Percentiles rank a stretch among this genome's conserved stretches.
Evolutionary conservation across 2,329 filamentous ascomycete species (phyloP).

Genomic region (Aspergillus chevalieri): DNA sequence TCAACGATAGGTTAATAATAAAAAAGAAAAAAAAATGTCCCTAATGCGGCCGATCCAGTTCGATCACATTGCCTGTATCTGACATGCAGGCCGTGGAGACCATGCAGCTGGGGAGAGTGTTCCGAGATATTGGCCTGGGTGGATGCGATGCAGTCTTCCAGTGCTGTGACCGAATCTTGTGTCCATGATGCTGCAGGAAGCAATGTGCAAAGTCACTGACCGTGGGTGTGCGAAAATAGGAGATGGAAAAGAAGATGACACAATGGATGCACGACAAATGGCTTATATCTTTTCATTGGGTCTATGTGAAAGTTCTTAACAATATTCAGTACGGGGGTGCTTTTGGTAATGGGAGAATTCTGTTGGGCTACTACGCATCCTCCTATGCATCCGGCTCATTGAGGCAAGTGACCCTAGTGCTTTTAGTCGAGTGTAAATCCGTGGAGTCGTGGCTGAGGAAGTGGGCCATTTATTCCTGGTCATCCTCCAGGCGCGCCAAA

Average conservation of each 20-base stretch:
- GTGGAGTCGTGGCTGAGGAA: background rate
- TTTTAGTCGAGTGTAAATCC: background rate
- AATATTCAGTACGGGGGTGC: background rate
- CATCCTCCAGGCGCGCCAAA: conserved; percentile 6
- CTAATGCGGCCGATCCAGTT: background rate
- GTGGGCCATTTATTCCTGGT: background rate
- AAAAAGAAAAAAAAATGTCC: background rate
- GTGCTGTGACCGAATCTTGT: background rate
- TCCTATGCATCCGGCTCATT: conserved; percentile 8
- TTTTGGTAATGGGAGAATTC: conserved; percentile 10
- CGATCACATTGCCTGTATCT: conserved; percentile 25
- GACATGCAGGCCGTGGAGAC: conserved; percentile 17
- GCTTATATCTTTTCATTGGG: background rate
- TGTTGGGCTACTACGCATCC: conserved; percentile 17
- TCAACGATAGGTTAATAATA: background rate
- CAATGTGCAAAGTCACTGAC: too few species aligned
- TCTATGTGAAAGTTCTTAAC: background rate
- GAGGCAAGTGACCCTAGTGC: background rate
- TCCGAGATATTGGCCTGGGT: conserved; percentile 7
- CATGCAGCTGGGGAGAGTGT: background rate
- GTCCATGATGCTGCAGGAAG: background rate
- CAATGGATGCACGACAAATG: background rate
- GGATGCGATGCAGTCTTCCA: background rate
- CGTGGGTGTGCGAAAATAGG: background rate
- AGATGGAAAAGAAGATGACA: background rate